Evolutionary conservation across 371 early-diverging fungal species (phyloP).

Genomic region (Rhizomucor pusillus): DNA sequence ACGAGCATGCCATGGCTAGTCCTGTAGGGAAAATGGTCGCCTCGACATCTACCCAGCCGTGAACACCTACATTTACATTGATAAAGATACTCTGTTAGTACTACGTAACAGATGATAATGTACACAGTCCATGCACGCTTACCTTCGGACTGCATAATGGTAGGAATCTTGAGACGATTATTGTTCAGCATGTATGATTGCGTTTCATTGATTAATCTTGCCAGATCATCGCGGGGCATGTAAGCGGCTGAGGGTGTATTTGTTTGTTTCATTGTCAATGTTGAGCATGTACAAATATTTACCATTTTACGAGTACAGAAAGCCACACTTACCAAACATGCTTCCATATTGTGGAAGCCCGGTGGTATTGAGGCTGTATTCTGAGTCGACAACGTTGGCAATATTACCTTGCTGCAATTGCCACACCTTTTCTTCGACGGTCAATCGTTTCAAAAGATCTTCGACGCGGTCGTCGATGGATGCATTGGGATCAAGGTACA

Average conservation of each 20-base stretch:
- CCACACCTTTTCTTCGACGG: slow-evolving; percentile 12
- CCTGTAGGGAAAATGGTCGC: slow-evolving; percentile 12
- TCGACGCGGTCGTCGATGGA: slow-evolving; percentile 16
- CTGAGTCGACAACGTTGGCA: slow-evolving; percentile 5
- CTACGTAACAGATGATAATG: too few relatives aligned
- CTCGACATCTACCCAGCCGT: slow-evolving; percentile 13
- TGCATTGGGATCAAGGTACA: slow-evolving; percentile 13
- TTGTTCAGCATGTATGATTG: slow-evolving; percentile 13
- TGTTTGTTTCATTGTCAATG: too few relatives aligned
- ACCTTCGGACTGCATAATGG: slow-evolving; percentile 24
- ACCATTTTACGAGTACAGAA: neutral
- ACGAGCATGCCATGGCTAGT: slow-evolving; percentile 15
- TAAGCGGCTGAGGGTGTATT: slow-evolving; percentile 13
- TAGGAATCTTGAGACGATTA: slow-evolving; percentile 16
- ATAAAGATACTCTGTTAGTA: too few relatives aligned
- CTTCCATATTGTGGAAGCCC: slow-evolving; percentile 10
- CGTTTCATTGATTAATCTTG: slow-evolving; percentile 14
- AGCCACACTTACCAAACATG: slow-evolving; percentile 10
- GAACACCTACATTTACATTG: too few relatives aligned
- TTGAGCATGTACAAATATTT: too few relatives aligned
- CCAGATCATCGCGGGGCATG: slow-evolving; percentile 12
- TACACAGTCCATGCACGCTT: too few relatives aligned
- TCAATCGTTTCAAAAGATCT: slow-evolving; percentile 22
- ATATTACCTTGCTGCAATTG: slow-evolving; percentile 19
- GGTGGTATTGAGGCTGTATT: slow-evolving; percentile 15